Evolutionary conservation across 305 asterid genomes (phyloP), one percentile per base, ranked within the genome.

Genomic region (Stenogyne calaminthoides): DNA sequence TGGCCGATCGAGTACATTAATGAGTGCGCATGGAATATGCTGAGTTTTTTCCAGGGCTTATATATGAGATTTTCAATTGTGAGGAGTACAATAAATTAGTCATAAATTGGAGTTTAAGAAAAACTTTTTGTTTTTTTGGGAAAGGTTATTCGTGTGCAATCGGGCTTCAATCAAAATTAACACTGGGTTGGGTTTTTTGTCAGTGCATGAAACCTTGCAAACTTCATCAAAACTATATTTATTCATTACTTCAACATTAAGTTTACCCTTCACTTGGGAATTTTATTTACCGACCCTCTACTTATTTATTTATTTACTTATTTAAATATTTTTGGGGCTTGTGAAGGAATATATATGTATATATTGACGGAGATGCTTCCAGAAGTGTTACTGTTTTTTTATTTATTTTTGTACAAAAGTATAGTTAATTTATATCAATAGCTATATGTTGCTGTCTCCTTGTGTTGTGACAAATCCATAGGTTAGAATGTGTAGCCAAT

Each of bases 211-310:
- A 68, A 22, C 47, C 65, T 75, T 25, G 25, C 70, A 68, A 74
- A 16, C 51, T 29, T 65, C n/a, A n/a, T 65, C 59, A 74, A 42
- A 55, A 61, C 49, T 39, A 47, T 16, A 14, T 7, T 22, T 15
- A 29, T 64, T 71, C 72, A 57, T 71, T 70, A 46, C 80, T 71
- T 77, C 77, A 56, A 57, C 32, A 5, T 52, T 47, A 69, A 73
- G 60, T 63, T 37, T 42, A 40, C 27, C 64, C 25, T 55, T 55
- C 51, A 19, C 15, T 61, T 46, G 69, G 63, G 19, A 32, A 61
- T 25, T 20, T 42, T 40, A 27, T 63, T 55, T 69, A 51, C 9
- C 47, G 6, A 8, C 57, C 67, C 18, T n/a, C 29, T 25, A 1
- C 51, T 34, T 52, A 20, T 64, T 39, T 22, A 4, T 34, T 36